Evolutionary conservation across 768 basidiomycete genomes (phyloP).

Genomic region (Tubosaeta sp.): DNA sequence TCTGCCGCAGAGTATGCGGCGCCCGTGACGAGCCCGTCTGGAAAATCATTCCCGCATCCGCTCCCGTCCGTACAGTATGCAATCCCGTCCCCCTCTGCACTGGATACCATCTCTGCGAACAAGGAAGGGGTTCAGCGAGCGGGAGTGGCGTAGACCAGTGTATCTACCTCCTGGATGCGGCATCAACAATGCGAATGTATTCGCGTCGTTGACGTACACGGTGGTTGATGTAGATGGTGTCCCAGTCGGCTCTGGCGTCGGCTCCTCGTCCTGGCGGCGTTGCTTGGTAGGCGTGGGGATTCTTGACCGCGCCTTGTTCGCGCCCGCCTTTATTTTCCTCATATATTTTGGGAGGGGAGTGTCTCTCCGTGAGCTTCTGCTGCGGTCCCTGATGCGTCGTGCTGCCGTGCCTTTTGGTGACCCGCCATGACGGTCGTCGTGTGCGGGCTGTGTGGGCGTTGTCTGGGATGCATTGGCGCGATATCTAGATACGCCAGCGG

Average conservation of each 20-base stretch:
- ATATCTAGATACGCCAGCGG: slow-evolving; percentile 6
- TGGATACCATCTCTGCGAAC: slow-evolving; percentile 34
- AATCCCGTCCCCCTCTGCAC: slow-evolving; percentile 35
- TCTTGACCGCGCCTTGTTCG: neutral
- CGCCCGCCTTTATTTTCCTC: neutral
- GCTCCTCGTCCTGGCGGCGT: slow-evolving; percentile 25
- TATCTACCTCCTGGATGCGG: slow-evolving; percentile 33
- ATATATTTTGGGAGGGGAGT: neutral
- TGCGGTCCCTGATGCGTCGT: neutral
- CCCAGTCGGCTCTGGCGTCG: slow-evolving; percentile 41
- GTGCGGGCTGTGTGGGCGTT: neutral
- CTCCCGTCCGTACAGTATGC: slow-evolving; percentile 34
- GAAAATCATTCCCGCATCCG: slow-evolving; percentile 28
- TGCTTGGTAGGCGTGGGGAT: slow-evolving; percentile 11
- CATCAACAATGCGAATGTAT: slow-evolving; percentile 35
- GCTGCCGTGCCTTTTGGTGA: neutral
- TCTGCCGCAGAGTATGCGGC: slow-evolving; percentile 29
- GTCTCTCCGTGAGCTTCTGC: neutral
- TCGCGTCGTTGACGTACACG: slow-evolving; percentile 28
- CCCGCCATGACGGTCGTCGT: neutral
- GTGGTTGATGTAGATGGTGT: slow-evolving; percentile 31
- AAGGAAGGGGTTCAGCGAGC: neutral
- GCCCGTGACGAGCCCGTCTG: slow-evolving; percentile 36
- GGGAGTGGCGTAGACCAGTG: neutral
- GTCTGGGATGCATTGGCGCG: neutral